phyloP scores from a whole-genome alignment of 2,329 filamentous ascomycete genomes.

The Aspergillus piperis region DNA sequence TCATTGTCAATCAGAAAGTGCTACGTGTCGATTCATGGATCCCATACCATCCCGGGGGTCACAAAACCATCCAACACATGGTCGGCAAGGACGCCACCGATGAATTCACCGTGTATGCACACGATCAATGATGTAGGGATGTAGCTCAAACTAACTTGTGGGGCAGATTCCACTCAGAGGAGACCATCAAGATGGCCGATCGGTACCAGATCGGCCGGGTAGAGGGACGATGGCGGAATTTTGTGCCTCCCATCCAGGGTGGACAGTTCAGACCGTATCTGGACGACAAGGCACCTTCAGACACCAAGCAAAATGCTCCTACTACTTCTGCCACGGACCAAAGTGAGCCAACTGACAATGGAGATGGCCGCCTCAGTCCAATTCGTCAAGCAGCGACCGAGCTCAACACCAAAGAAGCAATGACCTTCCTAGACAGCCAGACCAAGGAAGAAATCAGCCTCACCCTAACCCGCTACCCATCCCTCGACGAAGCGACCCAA shows the following conservation, averaged over 20 bases:
- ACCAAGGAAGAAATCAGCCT: slow-evolving; percentile 17
- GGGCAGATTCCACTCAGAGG: slow-evolving; percentile 74
- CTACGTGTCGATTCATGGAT: slow-evolving; percentile 86
- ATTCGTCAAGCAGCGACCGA: neutral
- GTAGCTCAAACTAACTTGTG: slow-evolving; percentile 18
- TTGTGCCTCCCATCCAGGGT: slow-evolving; percentile 85
- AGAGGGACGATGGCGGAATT: slow-evolving; percentile 79
- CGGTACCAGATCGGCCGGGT: slow-evolving; percentile 79
- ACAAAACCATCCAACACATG: slow-evolving; percentile 87
- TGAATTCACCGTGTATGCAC: slow-evolving; percentile 74
- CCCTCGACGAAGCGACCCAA: slow-evolving; percentile 71
- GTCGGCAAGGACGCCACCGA: slow-evolving; percentile 89
- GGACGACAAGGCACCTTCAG: slow-evolving; percentile 25
- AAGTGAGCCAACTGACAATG: neutral
- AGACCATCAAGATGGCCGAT: slow-evolving; percentile 72
- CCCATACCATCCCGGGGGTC: slow-evolving; percentile 84
- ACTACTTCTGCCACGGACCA: fast-evolving
- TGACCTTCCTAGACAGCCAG: slow-evolving; percentile 13
- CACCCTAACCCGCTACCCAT: slow-evolving; percentile 67
- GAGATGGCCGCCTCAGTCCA: neutral
- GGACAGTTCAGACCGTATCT: slow-evolving; percentile 64
- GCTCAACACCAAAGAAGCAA: slow-evolving; percentile 18
- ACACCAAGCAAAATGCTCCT: neutral
- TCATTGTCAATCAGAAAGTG: slow-evolving; percentile 78
- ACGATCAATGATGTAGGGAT: neutral